Evolutionary conservation across 2,329 filamentous ascomycete genomes (phyloP).

Genomic region (Pyricularia sp.): DNA sequence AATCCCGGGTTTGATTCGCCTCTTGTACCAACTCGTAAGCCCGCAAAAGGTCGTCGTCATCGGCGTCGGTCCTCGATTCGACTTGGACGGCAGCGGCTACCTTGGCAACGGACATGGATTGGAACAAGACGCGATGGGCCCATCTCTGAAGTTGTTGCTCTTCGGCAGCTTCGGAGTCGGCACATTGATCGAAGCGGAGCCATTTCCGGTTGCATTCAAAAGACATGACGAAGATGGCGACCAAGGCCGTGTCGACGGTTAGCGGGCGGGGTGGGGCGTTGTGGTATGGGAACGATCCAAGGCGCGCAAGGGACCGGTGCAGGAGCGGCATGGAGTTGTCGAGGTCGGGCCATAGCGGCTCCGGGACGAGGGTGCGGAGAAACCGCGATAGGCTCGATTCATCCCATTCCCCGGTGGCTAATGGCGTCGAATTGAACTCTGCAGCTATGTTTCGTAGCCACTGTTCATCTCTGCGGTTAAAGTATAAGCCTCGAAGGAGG

Average conservation of each 20-base stretch:
- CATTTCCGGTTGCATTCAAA: neutral
- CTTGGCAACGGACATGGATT: neutral
- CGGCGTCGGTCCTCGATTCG: neutral
- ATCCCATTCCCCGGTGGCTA: neutral
- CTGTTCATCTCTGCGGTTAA: neutral
- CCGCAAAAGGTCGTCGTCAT: neutral
- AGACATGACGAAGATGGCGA: neutral
- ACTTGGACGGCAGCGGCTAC: too few relatives aligned
- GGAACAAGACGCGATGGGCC: neutral
- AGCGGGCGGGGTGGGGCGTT: neutral
- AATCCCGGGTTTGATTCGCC: neutral
- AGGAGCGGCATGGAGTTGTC: neutral
- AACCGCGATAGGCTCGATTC: neutral
- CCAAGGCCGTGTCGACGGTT: neutral
- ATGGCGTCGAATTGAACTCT: neutral
- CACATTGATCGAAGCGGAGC: neutral
- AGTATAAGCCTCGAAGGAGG: neutral
- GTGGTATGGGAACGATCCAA: neutral
- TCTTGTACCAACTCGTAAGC: neutral
- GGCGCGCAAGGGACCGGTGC: neutral
- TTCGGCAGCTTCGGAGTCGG: neutral
- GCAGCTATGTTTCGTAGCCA: neutral
- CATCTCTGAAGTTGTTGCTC: neutral
- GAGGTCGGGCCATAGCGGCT: neutral
- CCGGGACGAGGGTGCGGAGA: neutral